Conservation (phyloP, 208 protist genomes). For the Leishmania mexicana region DNA sequence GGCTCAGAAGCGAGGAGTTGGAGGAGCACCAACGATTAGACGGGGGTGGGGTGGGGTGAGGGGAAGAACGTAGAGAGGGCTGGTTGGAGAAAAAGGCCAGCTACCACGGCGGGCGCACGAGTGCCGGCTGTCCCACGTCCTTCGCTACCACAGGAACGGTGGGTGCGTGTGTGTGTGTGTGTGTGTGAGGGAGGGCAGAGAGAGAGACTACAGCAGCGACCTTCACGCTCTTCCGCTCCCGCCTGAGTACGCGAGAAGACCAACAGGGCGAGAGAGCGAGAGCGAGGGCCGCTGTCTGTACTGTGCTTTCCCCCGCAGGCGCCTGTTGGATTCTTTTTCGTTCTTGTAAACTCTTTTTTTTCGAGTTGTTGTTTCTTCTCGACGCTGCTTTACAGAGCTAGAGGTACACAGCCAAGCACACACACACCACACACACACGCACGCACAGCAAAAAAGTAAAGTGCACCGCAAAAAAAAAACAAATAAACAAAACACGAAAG, state of each 20-base stretch:
- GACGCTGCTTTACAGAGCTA: constrained; percentile 3
- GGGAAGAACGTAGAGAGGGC: background rate
- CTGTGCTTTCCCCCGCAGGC: background rate
- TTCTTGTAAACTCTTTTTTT: background rate
- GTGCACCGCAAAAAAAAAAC: background rate
- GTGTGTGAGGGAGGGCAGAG: background rate
- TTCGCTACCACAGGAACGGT: background rate
- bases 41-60: background rate
- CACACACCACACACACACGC: background rate
- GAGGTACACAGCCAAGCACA: background rate
- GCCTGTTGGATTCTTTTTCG: background rate
- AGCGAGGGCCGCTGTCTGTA: background rate
- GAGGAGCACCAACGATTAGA: background rate
- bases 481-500: background rate
- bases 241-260: background rate
- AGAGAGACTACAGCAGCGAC: background rate
- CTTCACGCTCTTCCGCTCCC: background rate
- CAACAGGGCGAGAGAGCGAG: background rate
- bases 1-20: background rate
- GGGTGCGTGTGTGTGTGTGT: background rate
- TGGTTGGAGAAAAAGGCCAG: no score
- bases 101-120: background rate
- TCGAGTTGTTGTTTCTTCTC: background rate
- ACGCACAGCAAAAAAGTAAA: background rate
- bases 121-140: background rate